Percentiles rank a stretch among this genome's conserved stretches.
Evolutionary conservation across 352 stramenopile genomes (phyloP).

Genomic region (Globisporangium barbulae): DNA sequence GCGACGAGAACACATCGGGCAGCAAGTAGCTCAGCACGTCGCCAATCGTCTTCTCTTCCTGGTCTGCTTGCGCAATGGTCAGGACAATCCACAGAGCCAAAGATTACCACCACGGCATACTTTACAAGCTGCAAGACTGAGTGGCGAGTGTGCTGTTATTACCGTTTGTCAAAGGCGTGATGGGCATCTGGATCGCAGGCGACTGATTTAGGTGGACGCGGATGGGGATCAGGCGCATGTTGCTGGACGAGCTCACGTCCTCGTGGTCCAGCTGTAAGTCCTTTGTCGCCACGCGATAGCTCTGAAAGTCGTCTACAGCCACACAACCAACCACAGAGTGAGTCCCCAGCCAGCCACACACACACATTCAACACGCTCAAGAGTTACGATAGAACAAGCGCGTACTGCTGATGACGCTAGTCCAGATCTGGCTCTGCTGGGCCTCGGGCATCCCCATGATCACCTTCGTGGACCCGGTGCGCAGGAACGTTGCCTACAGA

Average conservation of each 20-base stretch:
- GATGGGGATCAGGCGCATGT: slow-evolving; percentile 52
- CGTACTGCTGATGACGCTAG: slow-evolving; percentile 67
- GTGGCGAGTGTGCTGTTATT: not conserved
- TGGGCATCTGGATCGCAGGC: slow-evolving; percentile 69
- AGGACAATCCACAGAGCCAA: not conserved
- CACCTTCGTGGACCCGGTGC: slow-evolving; percentile 70
- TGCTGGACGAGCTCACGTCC: slow-evolving; percentile 25
- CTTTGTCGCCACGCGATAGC: slow-evolving; percentile 48
- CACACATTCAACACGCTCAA: not conserved
- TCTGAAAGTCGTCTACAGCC: slow-evolving; percentile 40
- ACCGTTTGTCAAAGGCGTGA: slow-evolving; percentile 47
- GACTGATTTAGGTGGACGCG: slow-evolving; percentile 57
- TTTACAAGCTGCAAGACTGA: too few species aligned
- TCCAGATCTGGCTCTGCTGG: slow-evolving; percentile 82
- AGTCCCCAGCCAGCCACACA: not conserved
- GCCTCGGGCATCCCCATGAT: slow-evolving; percentile 79
- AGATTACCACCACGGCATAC: too few species aligned
- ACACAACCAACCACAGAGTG: not conserved
- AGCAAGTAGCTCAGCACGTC: slow-evolving; percentile 58
- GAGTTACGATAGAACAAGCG: not conserved
- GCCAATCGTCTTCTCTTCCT: slow-evolving; percentile 36
- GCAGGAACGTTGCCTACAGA: slow-evolving; percentile 51
- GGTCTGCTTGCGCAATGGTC: slow-evolving; percentile 15
- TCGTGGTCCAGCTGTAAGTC: slow-evolving; percentile 40
- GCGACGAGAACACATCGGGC: slow-evolving; percentile 51